Conservation (phyloP, 2,329 filamentous ascomycete species). For the Aspergillus sp. region DNA sequence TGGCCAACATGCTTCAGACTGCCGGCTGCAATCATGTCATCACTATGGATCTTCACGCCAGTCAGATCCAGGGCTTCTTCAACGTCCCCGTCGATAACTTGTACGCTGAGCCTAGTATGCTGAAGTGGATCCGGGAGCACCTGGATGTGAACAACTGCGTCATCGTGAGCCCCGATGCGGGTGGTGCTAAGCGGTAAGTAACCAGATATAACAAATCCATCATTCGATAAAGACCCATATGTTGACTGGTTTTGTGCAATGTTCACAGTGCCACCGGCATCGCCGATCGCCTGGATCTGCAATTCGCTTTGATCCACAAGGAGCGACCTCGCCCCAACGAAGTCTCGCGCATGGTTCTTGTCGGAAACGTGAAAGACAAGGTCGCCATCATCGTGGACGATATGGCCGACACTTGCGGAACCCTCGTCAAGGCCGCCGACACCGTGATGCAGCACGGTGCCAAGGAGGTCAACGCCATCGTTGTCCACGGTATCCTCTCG, state of each 20-base stretch:
- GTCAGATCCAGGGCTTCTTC: constrained; percentile 95
- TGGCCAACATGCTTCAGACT: constrained; percentile 96
- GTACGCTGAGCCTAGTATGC: constrained; percentile 88
- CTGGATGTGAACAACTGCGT: constrained; percentile 78
- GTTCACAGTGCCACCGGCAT: constrained; percentile 74
- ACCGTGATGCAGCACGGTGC: constrained; percentile 86
- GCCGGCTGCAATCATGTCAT: constrained; percentile 92
- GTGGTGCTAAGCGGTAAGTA: constrained; percentile 79
- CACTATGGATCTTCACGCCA: constrained; percentile 93
- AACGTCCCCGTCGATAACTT: constrained; percentile 79
- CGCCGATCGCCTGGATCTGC: constrained; percentile 84
- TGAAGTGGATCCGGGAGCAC: constrained; percentile 89
- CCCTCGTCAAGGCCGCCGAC: constrained; percentile 80
- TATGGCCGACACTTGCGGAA: constrained; percentile 96
- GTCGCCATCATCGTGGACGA: constrained; percentile 96
- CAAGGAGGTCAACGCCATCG: constrained; percentile 85
- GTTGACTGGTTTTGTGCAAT: neutral
- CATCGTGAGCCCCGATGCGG: constrained; percentile 92
- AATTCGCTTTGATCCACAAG: constrained; percentile 95
- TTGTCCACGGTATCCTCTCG: constrained; percentile 89
- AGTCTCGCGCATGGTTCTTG: constrained; percentile 91
- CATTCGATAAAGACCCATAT: neutral
- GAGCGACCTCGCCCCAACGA: constrained; percentile 89
- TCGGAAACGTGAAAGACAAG: constrained; percentile 87
- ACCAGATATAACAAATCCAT: no score